phyloP scores from a whole-genome alignment of 2,329 filamentous ascomycete species.

The Paracoccidioides brasiliensis region DNA sequence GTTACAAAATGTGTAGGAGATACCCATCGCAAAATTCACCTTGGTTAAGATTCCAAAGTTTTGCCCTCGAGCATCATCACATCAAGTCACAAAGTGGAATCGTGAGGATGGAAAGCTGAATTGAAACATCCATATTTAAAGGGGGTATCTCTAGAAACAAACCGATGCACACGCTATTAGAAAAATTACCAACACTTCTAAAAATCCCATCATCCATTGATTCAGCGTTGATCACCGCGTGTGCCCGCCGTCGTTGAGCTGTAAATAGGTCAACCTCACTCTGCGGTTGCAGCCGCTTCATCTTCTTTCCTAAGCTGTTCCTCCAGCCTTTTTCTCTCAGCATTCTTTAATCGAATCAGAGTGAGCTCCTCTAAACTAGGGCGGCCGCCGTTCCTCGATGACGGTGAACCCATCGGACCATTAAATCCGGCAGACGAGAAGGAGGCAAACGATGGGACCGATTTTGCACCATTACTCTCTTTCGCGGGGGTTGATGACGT shows the following conservation, averaged over 20 bases:
- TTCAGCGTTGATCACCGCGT: neutral
- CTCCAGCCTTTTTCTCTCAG: slow-evolving; percentile 41
- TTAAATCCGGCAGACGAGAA: slow-evolving; percentile 23
- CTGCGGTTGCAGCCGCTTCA: slow-evolving; percentile 28
- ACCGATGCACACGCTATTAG: neutral
- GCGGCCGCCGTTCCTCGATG: slow-evolving; percentile 11
- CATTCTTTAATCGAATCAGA: slow-evolving; percentile 44
- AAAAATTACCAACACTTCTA: neutral
- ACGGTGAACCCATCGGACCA: slow-evolving; percentile 17
- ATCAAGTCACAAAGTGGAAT: neutral
- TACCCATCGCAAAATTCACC: neutral
- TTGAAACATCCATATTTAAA: neutral
- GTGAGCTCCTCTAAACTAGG: slow-evolving; percentile 37
- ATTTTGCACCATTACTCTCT: slow-evolving; percentile 17
- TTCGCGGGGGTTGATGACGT: slow-evolving; percentile 8
- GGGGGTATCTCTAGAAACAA: slow-evolving; percentile 2
- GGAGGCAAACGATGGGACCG: slow-evolving; percentile 31
- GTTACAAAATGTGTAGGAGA: neutral
- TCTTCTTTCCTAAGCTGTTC: slow-evolving; percentile 41
- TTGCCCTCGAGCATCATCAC: neutral
- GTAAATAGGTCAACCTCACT: neutral
- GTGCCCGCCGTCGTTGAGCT: too few relatives aligned
- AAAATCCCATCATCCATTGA: neutral
- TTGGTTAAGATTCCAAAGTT: neutral
- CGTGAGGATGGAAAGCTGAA: neutral